A percentile compares a stretch with the other conserved stretches of the same genome.
These are phyloP conservation scores for Cercophora samala DNA, from an alignment of 495 filamentous ascomycete species.

Conservation along the genomic window DNA sequence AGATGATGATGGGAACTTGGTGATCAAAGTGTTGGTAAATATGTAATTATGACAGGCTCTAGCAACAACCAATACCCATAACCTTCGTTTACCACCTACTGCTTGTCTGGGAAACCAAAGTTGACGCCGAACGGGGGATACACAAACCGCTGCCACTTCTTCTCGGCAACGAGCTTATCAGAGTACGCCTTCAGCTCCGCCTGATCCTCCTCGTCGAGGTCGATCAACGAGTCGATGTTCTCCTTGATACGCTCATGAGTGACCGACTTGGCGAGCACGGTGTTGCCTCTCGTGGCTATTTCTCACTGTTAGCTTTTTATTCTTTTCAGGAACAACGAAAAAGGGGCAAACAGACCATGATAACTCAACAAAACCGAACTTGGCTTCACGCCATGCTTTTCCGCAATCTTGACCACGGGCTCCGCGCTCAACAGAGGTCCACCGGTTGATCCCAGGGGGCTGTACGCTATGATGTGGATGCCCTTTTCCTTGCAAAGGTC, in stretches of 20 bases:
- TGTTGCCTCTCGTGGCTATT: conserved; percentile 64
- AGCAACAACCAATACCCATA: conserved; percentile 4
- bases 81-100: conserved; percentile 10
- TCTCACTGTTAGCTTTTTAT: conserved; percentile 7
- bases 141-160: conserved; percentile 66
- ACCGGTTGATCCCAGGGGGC: conserved; percentile 73
- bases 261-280: conserved; percentile 77
- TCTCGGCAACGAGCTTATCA: conserved; percentile 53
- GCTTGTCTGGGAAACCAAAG: conserved; percentile 76
- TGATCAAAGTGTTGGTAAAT: conserved; percentile 55
- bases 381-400: conserved; percentile 62
- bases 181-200: conserved; percentile 61
- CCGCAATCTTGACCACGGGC: conserved; percentile 64
- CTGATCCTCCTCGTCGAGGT: conserved; percentile 64
- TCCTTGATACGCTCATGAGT: conserved; percentile 69
- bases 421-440: conserved; percentile 67
- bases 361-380: conserved; percentile 69
- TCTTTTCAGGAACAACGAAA: background rate
- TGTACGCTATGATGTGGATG: conserved; percentile 74
- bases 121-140: conserved; percentile 75
- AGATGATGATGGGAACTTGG: conserved; percentile 50
- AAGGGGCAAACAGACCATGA: conserved; percentile 56
- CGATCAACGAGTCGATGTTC: conserved; percentile 61
- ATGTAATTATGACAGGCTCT: conserved; percentile 26
- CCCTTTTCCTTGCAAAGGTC: conserved; percentile 70